These are phyloP conservation scores for Coniosporium tulheliwenetii DNA, from an alignment of 2,329 filamentous ascomycete species.

Conservation along the genomic window DNA sequence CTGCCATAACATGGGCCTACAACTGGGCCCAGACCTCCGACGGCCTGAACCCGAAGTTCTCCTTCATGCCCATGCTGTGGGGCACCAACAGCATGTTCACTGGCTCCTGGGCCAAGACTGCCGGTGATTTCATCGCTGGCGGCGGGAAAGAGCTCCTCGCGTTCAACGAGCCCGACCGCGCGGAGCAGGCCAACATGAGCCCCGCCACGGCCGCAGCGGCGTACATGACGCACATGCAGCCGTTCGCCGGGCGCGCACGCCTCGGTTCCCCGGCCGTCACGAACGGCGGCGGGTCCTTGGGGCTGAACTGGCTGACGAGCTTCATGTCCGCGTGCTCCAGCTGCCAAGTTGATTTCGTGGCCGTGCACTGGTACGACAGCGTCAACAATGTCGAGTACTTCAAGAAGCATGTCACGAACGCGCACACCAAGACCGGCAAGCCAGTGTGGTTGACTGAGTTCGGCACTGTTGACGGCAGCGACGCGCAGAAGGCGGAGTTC, in stretches of 20 bases:
- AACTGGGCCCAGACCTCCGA: constrained; percentile 45
- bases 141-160: constrained; percentile 44
- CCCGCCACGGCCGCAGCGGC: constrained; percentile 33
- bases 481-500: constrained; percentile 30
- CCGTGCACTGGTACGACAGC: constrained; percentile 48
- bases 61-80: constrained; percentile 57
- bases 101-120: constrained; percentile 34
- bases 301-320: constrained; percentile 38
- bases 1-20: constrained; percentile 45
- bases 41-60: constrained; percentile 26
- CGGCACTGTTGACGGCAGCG: constrained; percentile 30
- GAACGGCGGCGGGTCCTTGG: constrained; percentile 37
- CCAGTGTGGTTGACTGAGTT: constrained; percentile 51
- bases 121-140: constrained; percentile 34
- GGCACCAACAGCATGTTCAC: constrained; percentile 29
- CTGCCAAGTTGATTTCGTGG: constrained; percentile 45
- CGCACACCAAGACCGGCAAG: constrained; percentile 19
- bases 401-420: constrained; percentile 35
- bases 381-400: constrained; percentile 33
- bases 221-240: constrained; percentile 40
- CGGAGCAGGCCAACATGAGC: constrained; percentile 41
- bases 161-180: constrained; percentile 59
- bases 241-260: constrained; percentile 34
- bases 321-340: constrained; percentile 37
- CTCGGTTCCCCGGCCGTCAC: constrained; percentile 47